Evolutionary conservation across 1,284 basidiomycete genomes (phyloP).

Genomic region (Inonotus hispidus): DNA sequence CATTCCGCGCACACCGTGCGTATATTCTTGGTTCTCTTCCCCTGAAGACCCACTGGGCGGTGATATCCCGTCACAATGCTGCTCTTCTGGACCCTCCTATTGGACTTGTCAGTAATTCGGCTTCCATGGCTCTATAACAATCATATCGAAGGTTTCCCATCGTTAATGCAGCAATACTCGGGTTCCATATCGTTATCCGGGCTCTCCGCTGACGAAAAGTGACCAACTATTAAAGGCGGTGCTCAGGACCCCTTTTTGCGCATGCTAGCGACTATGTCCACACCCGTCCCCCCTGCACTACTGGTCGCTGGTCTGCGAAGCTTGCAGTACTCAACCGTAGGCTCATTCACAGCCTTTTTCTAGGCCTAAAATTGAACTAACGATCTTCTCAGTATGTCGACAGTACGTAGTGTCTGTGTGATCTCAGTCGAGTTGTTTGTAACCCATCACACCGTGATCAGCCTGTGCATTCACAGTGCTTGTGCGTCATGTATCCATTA

Average conservation of each 20-base stretch:
- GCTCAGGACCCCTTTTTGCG: background rate
- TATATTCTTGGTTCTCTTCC: no score
- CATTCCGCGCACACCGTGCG: no score
- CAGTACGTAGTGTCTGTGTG: background rate
- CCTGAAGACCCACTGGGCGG: no score
- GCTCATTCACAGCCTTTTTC: background rate
- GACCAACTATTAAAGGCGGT: background rate
- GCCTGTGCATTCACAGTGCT: background rate
- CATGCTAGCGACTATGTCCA: background rate
- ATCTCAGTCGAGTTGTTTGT: no score
- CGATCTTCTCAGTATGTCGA: background rate
- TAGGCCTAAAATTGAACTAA: background rate
- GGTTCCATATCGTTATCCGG: background rate
- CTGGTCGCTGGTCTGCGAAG: background rate
- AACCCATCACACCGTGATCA: background rate
- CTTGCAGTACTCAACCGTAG: background rate
- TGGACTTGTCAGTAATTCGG: no score
- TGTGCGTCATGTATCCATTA: background rate
- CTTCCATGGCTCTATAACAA: no score
- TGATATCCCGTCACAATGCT: no score
- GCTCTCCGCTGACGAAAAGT: background rate
- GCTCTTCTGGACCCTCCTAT: no score
- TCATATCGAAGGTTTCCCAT: background rate
- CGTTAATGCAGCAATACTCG: background rate
- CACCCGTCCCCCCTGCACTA: background rate